A percentile compares a stretch with the other conserved stretches of the same genome.
phyloP scores from a whole-genome alignment of 2,329 filamentous ascomycete species.

The Cordyceps sp. region DNA sequence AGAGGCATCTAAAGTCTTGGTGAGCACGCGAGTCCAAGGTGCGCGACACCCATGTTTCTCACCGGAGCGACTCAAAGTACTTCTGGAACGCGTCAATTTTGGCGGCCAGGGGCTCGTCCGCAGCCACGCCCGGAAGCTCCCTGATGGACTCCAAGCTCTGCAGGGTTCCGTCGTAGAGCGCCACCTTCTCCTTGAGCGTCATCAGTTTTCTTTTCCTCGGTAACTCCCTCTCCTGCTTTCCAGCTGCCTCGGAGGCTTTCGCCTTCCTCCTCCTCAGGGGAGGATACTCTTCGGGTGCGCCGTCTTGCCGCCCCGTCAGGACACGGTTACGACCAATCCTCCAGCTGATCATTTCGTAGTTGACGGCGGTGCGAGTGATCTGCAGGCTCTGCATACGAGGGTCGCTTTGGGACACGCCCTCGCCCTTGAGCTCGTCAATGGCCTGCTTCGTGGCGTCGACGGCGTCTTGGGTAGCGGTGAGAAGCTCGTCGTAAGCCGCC shows the following conservation, averaged over 20 bases:
- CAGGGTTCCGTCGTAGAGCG: constrained; percentile 78
- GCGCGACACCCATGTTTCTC: constrained; percentile 11
- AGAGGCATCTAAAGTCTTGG: constrained; percentile 43
- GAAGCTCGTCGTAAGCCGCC: constrained; percentile 76
- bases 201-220: constrained; percentile 60
- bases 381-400: constrained; percentile 81
- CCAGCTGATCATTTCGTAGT: constrained; percentile 90
- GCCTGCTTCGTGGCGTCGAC: constrained; percentile 86
- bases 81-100: constrained; percentile 63
- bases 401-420: constrained; percentile 73
- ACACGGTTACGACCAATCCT: constrained; percentile 85
- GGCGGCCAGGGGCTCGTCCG: constrained; percentile 57
- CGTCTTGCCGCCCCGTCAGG: constrained; percentile 69
- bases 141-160: constrained; percentile 84
- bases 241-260: constrained; percentile 17
- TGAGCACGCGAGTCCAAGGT: background rate
- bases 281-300: constrained; percentile 39
- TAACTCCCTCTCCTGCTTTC: constrained; percentile 38
- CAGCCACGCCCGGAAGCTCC: constrained; percentile 76
- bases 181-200: constrained; percentile 69
- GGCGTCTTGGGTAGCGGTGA: constrained; percentile 82
- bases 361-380: constrained; percentile 82
- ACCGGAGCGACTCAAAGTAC: constrained; percentile 86
- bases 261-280: constrained; percentile 31
- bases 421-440: constrained; percentile 74